Conservation (phyloP, 1,139 yeast species). For the Candida smagusa region DNA sequence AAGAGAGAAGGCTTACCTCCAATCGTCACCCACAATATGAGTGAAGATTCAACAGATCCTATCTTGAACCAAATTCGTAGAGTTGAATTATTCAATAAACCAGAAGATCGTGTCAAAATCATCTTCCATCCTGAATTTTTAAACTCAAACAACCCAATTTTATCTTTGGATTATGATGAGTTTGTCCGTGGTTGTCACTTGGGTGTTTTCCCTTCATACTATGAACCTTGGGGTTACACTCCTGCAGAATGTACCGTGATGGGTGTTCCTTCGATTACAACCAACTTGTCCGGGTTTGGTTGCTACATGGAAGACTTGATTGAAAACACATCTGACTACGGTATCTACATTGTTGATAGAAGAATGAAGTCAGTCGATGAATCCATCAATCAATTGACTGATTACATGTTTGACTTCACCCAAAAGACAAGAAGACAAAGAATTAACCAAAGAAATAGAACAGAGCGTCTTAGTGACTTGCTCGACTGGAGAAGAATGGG, state of each 20-base stretch:
- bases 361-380: slow-evolving; percentile 93
- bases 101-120: slow-evolving; percentile 89
- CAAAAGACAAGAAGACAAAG: slow-evolving; percentile 92
- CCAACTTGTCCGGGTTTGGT: slow-evolving; percentile 95
- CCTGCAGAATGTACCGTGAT: slow-evolving; percentile 99
- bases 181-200: slow-evolving; percentile 97
- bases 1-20: slow-evolving; percentile 90
- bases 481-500: slow-evolving; percentile 99
- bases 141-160: slow-evolving; percentile 90
- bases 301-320: slow-evolving; percentile 98
- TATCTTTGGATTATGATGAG: slow-evolving; percentile 93
- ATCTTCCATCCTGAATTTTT: slow-evolving; percentile 97
- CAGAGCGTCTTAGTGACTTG: slow-evolving; percentile 88
- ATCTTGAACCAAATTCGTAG: slow-evolving; percentile 88
- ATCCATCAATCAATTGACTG: slow-evolving; percentile 84
- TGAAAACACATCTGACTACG: slow-evolving; percentile 92
- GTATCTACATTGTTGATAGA: slow-evolving; percentile 95
- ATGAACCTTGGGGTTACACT: slow-evolving; percentile 99
- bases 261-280: slow-evolving; percentile 99
- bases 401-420: slow-evolving; percentile 86
- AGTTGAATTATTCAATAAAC: slow-evolving; percentile 84
- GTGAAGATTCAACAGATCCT: slow-evolving; percentile 88
- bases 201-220: slow-evolving; percentile 97
- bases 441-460: slow-evolving; percentile 95
- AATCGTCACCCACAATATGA: slow-evolving; percentile 97